phyloP scores from a whole-genome alignment of 768 basidiomycete species.

The Kwoniella dejecticola region DNA sequence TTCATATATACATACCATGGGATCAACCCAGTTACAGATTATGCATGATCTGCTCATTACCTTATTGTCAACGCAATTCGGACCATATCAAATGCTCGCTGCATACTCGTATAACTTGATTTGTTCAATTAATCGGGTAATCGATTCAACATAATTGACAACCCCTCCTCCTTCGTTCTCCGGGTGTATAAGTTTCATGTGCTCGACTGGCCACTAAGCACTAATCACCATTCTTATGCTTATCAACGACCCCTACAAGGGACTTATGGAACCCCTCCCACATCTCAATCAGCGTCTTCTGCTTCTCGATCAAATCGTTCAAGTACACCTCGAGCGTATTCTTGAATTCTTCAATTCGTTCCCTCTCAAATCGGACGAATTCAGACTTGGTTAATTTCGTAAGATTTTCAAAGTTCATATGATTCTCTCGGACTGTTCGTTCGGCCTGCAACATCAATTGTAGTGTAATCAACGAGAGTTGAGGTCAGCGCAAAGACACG shows the following conservation, averaged over 20 bases:
- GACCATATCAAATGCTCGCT: no score
- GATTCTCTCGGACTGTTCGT: slow-evolving; percentile 75
- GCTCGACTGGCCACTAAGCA: no score
- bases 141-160: no score
- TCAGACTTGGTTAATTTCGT: slow-evolving; percentile 87
- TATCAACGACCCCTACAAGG: slow-evolving; percentile 61
- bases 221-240: slow-evolving; percentile 1
- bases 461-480: background rate
- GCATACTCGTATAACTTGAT: no score
- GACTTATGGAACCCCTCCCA: slow-evolving; percentile 83
- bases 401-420: slow-evolving; percentile 84
- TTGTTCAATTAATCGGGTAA: no score
- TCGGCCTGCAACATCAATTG: slow-evolving; percentile 65
- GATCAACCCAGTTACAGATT: no score
- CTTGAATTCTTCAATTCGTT: slow-evolving; percentile 92
- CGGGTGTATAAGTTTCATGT: no score
- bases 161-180: no score
- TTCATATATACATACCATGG: no score
- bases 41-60: no score
- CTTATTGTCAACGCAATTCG: no score
- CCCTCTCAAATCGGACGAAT: slow-evolving; percentile 85
- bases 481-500: background rate
- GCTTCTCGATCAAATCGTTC: slow-evolving; percentile 79
- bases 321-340: slow-evolving; percentile 76
- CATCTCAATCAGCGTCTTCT: slow-evolving; percentile 76